Conservation (phyloP, 805 yeast species). For the Starmerella potacharoeniae region DNA sequence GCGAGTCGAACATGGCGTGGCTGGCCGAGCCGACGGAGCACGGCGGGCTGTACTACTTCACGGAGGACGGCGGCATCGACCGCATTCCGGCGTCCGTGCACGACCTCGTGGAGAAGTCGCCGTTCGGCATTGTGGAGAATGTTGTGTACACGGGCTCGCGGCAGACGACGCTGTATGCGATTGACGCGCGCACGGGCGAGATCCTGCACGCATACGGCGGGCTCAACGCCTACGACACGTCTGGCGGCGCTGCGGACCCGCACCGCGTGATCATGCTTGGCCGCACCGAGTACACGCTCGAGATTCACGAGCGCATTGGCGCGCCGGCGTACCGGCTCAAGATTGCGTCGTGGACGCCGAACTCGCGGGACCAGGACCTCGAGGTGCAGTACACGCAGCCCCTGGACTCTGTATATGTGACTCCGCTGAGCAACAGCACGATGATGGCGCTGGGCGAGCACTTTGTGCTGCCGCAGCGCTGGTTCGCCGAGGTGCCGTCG, state of each 20-base stretch:
- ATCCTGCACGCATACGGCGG: slow-evolving; percentile 60
- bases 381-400: slow-evolving; percentile 35
- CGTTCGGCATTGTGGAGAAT: slow-evolving; percentile 64
- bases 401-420: slow-evolving; percentile 61
- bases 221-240: slow-evolving; percentile 18
- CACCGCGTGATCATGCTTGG: slow-evolving; percentile 25
- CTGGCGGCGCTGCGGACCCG: slow-evolving; percentile 1
- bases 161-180: slow-evolving; percentile 59
- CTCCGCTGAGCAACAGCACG: slow-evolving; percentile 74
- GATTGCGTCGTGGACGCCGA: slow-evolving; percentile 85
- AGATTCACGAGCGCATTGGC: slow-evolving; percentile 57
- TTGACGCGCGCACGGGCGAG: slow-evolving; percentile 66
- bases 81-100: slow-evolving; percentile 71
- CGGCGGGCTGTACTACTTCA: slow-evolving; percentile 73
- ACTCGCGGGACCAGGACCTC: slow-evolving; percentile 58
- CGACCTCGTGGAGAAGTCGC: slow-evolving; percentile 69
- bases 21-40: slow-evolving; percentile 84
- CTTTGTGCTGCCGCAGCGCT: slow-evolving; percentile 50
- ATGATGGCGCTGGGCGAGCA: slow-evolving; percentile 55
- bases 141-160: slow-evolving; percentile 83
- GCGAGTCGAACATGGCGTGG: slow-evolving; percentile 36
- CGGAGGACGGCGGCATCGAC: slow-evolving; percentile 61
- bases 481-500: slow-evolving; percentile 67
- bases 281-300: slow-evolving; percentile 31
- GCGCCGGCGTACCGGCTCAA: slow-evolving; percentile 60